Base-by-base conservation (phyloP, 257 asterid genomes). In the Nemophila menziesii region DNA sequence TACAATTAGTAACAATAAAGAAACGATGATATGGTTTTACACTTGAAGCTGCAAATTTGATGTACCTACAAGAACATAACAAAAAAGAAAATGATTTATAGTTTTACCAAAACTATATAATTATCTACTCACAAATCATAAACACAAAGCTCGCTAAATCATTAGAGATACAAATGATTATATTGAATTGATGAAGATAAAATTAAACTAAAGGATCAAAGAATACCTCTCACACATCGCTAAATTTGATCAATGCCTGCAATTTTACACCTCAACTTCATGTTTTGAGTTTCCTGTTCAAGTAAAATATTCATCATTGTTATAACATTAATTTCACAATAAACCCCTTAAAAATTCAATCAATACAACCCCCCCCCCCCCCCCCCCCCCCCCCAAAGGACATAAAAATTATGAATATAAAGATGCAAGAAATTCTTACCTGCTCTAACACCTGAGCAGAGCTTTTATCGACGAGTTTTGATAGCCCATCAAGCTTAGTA, bases 211-310 rank as follows among this genome's bases (percentile, higher is more conserved):
- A n/a, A n/a, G n/a, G n/a, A n/a, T n/a, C n/a, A n/a, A 48, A 41
- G 23, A 54, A 49, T 49, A 63, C 34, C 68, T 54, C 23, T n/a
- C 23, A 22, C 8, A 18, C 36, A 29, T 19, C 38, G 4, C 41
- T 0, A 29, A 52, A 46, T 49, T 70, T 50, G 83, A 65, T 89
- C 85, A 78, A 84, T 60, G 49, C 94, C 95, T 52, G 94, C 98
- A 72, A 78, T 84, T 67, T 67, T 73, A 60, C 51, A 51, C 78
- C 95, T 78, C 73, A 84, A 52, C 67, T 29, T 74, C 95, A 68
- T 73, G 54, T 76, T 78, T 33, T 55, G 67, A 33, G 60, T 74
- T 69, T 89, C 98, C 98, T 89, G 92, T 51, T 46, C 48, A 44
- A 42, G 52, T 51, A 6, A 47, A 12, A 46, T 36, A 33, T 33